Evolutionary conservation across 805 yeast species (phyloP), one percentile per base, ranked within the genome.

Genomic region (Grigorovia jiainica): DNA sequence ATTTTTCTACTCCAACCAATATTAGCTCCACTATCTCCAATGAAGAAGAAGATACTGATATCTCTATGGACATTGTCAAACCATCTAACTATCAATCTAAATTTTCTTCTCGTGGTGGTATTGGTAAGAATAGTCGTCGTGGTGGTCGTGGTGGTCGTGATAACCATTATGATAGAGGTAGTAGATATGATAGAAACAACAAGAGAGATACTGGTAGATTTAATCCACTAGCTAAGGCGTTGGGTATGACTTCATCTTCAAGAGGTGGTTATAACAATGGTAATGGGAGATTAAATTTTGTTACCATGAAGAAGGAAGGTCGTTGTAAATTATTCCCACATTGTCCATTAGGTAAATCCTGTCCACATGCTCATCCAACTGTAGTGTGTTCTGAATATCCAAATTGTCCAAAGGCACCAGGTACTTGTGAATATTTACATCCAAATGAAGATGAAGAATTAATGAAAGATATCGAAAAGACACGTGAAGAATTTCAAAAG

Each of bases 401-500:
- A 43, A 74, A 79, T 52, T 87, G 95, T 64, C 72, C 85, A 20
- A 80, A 82, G 52, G 73, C 80, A 3, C 79, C 82, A 29, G 95
- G 94, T 9, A 83, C 92, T 0, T 87, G 96, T 65, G 79, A 76
- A 49, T 85, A 67, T 53, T 66, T 87, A 50, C 96, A 87, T 59
- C 89, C 94, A 9, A 83, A 83, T 46, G 87, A 87, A 64, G 96
- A 87, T 61, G 82, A 74, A 52, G 83, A 70, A 27, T 67, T 84
- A 53, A 75, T 82, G 64, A 76, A 75, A 31, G 83, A 79, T 56
- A 67, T 80, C 41, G 87, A 79, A 52, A 76, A 72, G 51, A 73
- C 78, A 7, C 79, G 74, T 55, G 68, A 70, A 47, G 77, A 71
- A 50, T 72, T 58, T 42, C 58, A 66, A 47, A 72, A 71, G 47